Conservation (phyloP, 371 early-diverging fungal species). For the Mortierella sp. region DNA sequence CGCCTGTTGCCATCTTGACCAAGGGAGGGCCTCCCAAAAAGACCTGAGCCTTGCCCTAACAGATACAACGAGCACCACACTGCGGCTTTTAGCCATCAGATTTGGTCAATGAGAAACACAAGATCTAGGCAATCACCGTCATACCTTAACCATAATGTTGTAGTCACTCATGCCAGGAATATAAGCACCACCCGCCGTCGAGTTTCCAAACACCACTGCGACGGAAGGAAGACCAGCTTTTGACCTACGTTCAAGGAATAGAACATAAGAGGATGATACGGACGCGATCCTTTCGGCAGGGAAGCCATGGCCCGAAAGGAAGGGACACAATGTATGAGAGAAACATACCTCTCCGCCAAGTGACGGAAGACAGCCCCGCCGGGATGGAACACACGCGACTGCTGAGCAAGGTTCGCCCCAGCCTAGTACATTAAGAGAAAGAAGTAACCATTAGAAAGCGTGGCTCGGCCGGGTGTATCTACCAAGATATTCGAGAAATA, state of each 20-base stretch:
- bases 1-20: constrained; percentile 84
- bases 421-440: constrained; percentile 57
- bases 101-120: no score
- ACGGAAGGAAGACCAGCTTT: constrained; percentile 76
- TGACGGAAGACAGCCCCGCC: constrained; percentile 79
- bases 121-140: no score
- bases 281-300: no score
- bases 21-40: constrained; percentile 86
- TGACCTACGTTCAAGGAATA: constrained; percentile 59
- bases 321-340: background rate
- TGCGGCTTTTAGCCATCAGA: background rate
- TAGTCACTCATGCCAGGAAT: constrained; percentile 82
- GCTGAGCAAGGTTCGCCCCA: constrained; percentile 81
- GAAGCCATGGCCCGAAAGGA: no score
- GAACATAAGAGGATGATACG: no score
- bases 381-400: constrained; percentile 78
- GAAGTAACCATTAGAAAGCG: no score
- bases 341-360: constrained; percentile 65
- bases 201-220: constrained; percentile 79
- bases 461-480: no score
- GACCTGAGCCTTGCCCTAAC: constrained; percentile 75
- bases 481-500: no score
- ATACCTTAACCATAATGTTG: constrained; percentile 77
- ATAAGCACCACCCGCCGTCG: constrained; percentile 85
- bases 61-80: background rate